phyloP scores from a whole-genome alignment of 192 early-diverging fungal species.

The Coemansia brasiliensis region DNA sequence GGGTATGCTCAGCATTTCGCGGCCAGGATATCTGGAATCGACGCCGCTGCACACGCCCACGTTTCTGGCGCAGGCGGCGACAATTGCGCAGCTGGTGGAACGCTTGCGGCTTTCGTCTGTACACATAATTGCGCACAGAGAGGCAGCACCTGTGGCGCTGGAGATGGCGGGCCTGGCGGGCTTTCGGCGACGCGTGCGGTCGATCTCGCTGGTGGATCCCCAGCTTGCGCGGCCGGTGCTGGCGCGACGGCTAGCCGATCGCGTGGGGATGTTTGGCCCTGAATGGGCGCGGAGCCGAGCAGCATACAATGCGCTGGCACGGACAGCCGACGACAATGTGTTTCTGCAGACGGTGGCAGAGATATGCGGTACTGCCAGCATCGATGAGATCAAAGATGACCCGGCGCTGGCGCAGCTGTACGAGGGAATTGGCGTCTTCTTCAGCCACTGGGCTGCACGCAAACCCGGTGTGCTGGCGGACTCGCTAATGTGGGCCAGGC shows the following conservation, averaged over 20 bases:
- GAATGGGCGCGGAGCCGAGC: slow-evolving; percentile 52
- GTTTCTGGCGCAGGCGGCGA: slow-evolving; percentile 39
- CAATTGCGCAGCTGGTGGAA: slow-evolving; percentile 41
- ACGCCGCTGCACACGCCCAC: slow-evolving; percentile 27
- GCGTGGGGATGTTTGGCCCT: slow-evolving; percentile 29
- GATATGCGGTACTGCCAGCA: slow-evolving; percentile 38
- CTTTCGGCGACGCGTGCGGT: slow-evolving; percentile 44
- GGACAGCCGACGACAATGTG: slow-evolving; percentile 29
- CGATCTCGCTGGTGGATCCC: slow-evolving; percentile 41
- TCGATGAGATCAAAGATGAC: slow-evolving; percentile 42
- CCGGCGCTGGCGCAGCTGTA: slow-evolving; percentile 46
- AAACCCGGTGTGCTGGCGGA: slow-evolving; percentile 41
- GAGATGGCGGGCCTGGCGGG: slow-evolving; percentile 46
- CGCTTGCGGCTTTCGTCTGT: slow-evolving; percentile 41
- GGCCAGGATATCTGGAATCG: slow-evolving; percentile 49
- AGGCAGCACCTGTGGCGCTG: slow-evolving; percentile 46
- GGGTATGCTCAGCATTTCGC: slow-evolving; percentile 46
- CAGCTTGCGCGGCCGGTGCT: slow-evolving; percentile 22
- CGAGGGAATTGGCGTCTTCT: slow-evolving; percentile 52
- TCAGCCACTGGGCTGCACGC: slow-evolving; percentile 38
- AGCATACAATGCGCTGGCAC: slow-evolving; percentile 52
- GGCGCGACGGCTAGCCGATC: slow-evolving; percentile 18
- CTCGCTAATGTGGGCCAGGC: slow-evolving; percentile 32
- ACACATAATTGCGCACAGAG: slow-evolving; percentile 41
- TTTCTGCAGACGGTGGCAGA: slow-evolving; percentile 40